Base-by-base conservation (phyloP, 352 stramenopile genomes). In the Globisporangium radiosum region DNA sequence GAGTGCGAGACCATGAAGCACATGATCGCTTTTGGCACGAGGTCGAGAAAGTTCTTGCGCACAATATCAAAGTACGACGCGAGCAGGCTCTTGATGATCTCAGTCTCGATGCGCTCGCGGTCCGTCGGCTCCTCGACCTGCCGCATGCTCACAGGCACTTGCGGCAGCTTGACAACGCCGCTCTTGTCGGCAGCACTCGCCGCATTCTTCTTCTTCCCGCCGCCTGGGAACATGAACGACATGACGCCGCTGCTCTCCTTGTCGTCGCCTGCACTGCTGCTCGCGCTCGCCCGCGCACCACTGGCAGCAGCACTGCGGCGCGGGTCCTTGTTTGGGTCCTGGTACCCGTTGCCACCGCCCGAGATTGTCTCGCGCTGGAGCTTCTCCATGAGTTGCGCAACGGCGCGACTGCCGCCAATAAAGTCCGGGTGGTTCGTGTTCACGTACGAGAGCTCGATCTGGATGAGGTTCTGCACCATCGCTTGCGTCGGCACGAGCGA, bases 351-450 rank as follows among this genome's bases (percentile, higher is more conserved):
- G 50, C 42, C 63, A 15, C 70, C 62, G 3, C 69, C 70, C n/a
- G 68, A 73, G 68, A 86, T 74, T 39, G 76, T 88, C 57, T 94
- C 78, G 69, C 97, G 73, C 75, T 97, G 84, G 60, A 97, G 88
- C 65, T 95, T 97, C 65, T 98, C 88, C 92, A 98, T 98, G 25
- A 99, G 68, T 60, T 96, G 81, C 14, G 94, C 91, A 19, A 99
- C 96, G 37, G 96, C 96, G 11, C 87, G 78, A 62, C 90, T 98
- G 45, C 96, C 97, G 53, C 96, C 97, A 59, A 99, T 98, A 57
- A 99, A 99, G 68, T 99, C 97, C 7, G 97, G 97, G 78, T 99
- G 98, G 70, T 97, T 98, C 19, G 97, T 99, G 81, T 99, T 99
- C 64, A 99, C 97, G 73, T 99, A 99, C 7, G 97, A 95, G 59